Evolutionary conservation across 306 rosid species (phyloP), one percentile per base, ranked within the genome.

Genomic region (Citrullus colocynthis): DNA sequence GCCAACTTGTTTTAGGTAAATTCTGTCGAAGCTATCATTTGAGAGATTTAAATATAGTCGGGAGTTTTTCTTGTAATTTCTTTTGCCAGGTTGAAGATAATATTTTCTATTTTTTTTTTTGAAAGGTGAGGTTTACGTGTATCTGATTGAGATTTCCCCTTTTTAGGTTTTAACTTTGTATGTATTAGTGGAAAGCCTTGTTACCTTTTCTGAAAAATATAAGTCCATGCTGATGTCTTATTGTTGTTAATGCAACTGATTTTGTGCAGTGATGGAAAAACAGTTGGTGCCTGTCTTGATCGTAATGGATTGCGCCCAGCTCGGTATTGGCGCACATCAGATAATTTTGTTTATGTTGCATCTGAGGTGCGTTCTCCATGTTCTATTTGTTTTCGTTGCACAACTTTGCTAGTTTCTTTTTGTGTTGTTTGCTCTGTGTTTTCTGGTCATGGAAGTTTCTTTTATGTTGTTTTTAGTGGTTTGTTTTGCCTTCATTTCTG

Each of bases 291-390:
- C 37, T 89, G 93, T 78, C 99, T 95, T 83, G 99, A 95, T 72
- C 95, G 99, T 30, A 95, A 95, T 89, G 99, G 99, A 83, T 91
- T 95, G 73, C 90, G 99, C 55, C 99, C 99, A 20, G 99, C 99
- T 80, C 89, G 99, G 87, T 95, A 90, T 85, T 95, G 99, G 99
- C 91, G 99, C 84, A 95, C 99, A 75, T 85, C 97, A 60, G 99
- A 95, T 81, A 95, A 95, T 80, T 88, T 90, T 91, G 99, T 95
- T 59, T 95, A 95, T 79, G 97, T 95, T 83, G 97, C 97, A 81
- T 95, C 99, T 77, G 99, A 95, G 97, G 98, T 95, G 78, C 55
- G 93, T 81, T 83, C 52, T 77, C 73, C 78, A 66, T 62, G 9
- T 78, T 78, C 74, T 71, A 24, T 42, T 86, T 82, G 41, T 37